Evolutionary conservation across 306 rosid species (phyloP), one percentile per base, ranked within the genome.

Genomic region (Hippophae gyantsensis): DNA sequence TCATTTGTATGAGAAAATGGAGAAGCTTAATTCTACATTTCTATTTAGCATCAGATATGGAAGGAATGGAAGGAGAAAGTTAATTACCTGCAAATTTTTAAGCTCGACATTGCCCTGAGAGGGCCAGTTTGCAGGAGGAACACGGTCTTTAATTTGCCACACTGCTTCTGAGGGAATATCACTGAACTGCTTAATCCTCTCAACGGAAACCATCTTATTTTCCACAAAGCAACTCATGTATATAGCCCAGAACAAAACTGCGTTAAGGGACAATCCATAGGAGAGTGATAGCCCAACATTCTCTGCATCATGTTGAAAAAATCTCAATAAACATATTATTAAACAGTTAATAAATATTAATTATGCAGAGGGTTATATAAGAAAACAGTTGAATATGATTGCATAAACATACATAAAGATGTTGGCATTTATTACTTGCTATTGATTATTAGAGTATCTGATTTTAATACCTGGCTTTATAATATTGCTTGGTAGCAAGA

Each of bases 171-270:
- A 76, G 61, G 89, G 95, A 61, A 88, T 92, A 27, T 58, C 68
- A 8, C 85, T 81, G 65, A 88, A 92, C 63, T 92, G 99, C 43
- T 77, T 87, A 52, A 92, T 70, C 76, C 98, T 80, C 82, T 92
- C 99, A 51, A 92, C 95, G n/a, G 99, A 92, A 7, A 92, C 99
- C 99, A 92, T 73, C 75, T 76, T 81, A 76, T 92, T 92, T 75
- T 92, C 99, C 8, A 92, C 76, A 64, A 83, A 80, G 74, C 99
- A 92, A 54, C 99, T 92, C 88, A 85, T 71, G 74, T 83, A 88
- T 14, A 88, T 61, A 7, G 95, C 79, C 81, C 81, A 88, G 57
- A 88, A 92, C 81, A 88, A 11, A 66, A 80, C 96, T 9, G 61
- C 23, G 46, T 92, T 92, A 12, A 92, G 71, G 52, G 99, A 85